phyloP scores from a whole-genome alignment of 2,329 filamentous ascomycete species.

The Talaromyces sp. region DNA sequence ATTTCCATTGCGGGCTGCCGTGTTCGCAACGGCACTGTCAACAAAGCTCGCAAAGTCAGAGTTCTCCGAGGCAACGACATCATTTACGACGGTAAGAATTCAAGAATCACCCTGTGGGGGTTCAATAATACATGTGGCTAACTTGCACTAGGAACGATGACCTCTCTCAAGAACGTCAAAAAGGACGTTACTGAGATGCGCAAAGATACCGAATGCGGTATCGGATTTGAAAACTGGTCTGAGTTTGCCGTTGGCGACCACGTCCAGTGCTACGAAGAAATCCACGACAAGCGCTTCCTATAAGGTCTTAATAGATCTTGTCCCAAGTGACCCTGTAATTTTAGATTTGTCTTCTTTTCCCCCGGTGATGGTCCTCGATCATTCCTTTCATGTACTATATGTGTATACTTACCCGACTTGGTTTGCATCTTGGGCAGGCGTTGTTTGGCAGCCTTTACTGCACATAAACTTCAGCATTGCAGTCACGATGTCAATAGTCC shows the following conservation, averaged over 20 bases:
- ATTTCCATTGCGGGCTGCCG: conserved; percentile 84
- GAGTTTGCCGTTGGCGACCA: conserved; percentile 79
- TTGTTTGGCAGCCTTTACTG: conserved; percentile 11
- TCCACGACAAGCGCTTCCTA: conserved; percentile 66
- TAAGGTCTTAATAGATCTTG: conserved; percentile 17
- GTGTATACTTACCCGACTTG: conserved; percentile 5
- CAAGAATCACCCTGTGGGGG: background rate
- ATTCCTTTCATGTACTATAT: conserved; percentile 7
- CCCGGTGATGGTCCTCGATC: background rate
- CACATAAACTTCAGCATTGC: background rate
- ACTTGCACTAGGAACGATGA: conserved; percentile 65
- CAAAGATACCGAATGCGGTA: conserved; percentile 91
- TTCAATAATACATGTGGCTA: conserved; percentile 7
- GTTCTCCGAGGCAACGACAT: conserved; percentile 71
- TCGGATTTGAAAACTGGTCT: conserved; percentile 79
- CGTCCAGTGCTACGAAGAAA: conserved; percentile 84
- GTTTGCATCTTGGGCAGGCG: conserved; percentile 20
- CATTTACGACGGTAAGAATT: conserved; percentile 76
- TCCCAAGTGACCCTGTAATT: conserved; percentile 10
- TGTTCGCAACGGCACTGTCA: conserved; percentile 77
- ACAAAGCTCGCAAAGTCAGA: conserved; percentile 65
- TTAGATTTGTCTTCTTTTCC: conserved; percentile 11
- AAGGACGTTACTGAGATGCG: conserved; percentile 87
- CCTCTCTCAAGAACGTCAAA: conserved; percentile 86
- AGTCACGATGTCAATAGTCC: background rate